phyloP scores from a whole-genome alignment of 768 basidiomycete species.

The Rhodotorula diobovata region DNA sequence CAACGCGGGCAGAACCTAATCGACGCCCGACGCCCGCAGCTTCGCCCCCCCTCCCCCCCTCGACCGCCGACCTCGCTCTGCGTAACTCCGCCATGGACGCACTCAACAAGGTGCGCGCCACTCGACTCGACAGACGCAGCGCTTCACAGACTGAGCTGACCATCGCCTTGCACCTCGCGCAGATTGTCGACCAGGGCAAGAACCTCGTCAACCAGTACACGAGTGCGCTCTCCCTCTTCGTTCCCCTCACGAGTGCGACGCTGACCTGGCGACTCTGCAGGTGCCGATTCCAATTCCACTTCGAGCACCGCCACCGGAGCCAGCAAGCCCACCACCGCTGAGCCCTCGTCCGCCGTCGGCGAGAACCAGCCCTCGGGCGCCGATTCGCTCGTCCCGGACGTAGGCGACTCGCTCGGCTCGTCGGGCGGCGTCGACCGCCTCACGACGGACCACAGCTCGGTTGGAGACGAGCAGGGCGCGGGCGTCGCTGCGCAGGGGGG shows the following conservation, averaged over 20 bases:
- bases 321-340: not conserved
- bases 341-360: not conserved
- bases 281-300: not conserved
- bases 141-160: not conserved
- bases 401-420: not conserved
- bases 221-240: not conserved
- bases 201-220: not conserved
- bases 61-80: too few relatives aligned
- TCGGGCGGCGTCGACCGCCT: constrained; percentile 1
- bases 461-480: constrained; percentile 13
- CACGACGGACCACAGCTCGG: constrained; percentile 6
- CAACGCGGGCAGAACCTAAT: too few relatives aligned
- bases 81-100: not conserved
- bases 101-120: constrained; percentile 1
- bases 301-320: not conserved
- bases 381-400: not conserved
- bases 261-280: not conserved
- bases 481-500: not conserved
- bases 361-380: not conserved
- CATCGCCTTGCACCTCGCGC: not conserved
- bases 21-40: too few relatives aligned
- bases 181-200: constrained; percentile 8
- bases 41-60: not conserved
- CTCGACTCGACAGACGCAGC: not conserved
- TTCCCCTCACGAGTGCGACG: not conserved